Conservation (phyloP, 1,139 yeast species). For the Hemisphaericaspora lyxosophila region DNA sequence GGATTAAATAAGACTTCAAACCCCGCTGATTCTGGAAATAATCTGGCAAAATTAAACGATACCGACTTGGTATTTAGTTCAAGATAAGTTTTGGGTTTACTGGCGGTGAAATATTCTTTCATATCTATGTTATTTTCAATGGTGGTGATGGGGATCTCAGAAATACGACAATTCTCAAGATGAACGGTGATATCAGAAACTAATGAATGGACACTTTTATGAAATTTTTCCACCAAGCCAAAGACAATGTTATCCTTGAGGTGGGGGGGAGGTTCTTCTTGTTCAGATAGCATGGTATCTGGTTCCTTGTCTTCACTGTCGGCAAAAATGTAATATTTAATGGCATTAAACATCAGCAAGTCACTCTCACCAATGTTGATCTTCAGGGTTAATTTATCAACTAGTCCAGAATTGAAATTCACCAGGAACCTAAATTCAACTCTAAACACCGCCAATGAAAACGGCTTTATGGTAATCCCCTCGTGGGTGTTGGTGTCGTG, state of each 20-base stretch:
- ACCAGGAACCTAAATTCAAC: conserved; percentile 24
- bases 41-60: conserved; percentile 32
- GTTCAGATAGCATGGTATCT: not conserved
- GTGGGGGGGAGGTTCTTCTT: conserved; percentile 2
- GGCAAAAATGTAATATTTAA: conserved; percentile 10
- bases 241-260: conserved; percentile 8
- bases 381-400: conserved; percentile 11
- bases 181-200: conserved; percentile 26
- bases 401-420: conserved; percentile 20
- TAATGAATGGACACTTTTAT: conserved; percentile 10
- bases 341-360: conserved; percentile 26
- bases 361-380: conserved; percentile 13
- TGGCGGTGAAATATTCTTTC: conserved; percentile 24
- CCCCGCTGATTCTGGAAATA: conserved; percentile 51
- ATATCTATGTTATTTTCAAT: conserved; percentile 27
- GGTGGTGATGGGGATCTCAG: conserved; percentile 39
- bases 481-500: conserved; percentile 8
- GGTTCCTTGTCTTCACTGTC: not conserved
- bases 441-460: conserved; percentile 21
- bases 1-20: conserved; percentile 55
- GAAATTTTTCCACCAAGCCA: conserved; percentile 13
- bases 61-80: conserved; percentile 31
- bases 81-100: conserved; percentile 27
- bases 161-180: conserved; percentile 29
- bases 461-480: conserved; percentile 12